These are phyloP conservation scores for Phytophthora cryptogea DNA, from an alignment of 352 stramenopile genomes.

Conservation along the genomic window DNA sequence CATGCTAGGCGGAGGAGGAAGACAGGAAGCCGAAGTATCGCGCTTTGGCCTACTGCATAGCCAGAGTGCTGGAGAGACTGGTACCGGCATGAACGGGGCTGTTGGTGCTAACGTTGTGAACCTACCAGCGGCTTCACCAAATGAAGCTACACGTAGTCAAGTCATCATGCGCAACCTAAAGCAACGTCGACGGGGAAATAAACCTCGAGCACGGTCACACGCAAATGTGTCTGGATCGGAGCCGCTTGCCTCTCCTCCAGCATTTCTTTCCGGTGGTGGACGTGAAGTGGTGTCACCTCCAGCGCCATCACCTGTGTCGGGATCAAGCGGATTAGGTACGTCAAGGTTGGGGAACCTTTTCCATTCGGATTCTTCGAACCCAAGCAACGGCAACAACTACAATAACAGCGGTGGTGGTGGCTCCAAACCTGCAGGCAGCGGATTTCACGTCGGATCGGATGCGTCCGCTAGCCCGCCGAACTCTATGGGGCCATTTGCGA, in stretches of 20 bases:
- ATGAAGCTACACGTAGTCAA: constrained; percentile 40
- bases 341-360: constrained; percentile 51
- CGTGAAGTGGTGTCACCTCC: constrained; percentile 29
- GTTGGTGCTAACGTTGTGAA: constrained; percentile 1
- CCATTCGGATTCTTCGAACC: constrained; percentile 36
- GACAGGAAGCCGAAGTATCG: constrained; percentile 32
- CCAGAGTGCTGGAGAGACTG: constrained; percentile 24
- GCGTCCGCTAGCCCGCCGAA: constrained; percentile 32
- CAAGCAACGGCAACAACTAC: constrained; percentile 15
- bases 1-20: constrained; percentile 10
- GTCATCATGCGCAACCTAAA: constrained; percentile 50
- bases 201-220: constrained; percentile 37
- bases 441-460: constrained; percentile 13
- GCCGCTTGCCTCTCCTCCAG: constrained; percentile 25
- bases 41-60: constrained; percentile 31
- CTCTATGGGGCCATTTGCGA: constrained; percentile 19
- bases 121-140: constrained; percentile 19
- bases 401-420: constrained; percentile 14
- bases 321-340: constrained; percentile 18
- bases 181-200: constrained; percentile 38
- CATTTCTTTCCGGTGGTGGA: constrained; percentile 20
- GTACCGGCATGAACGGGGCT: background rate
- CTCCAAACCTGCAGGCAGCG: constrained; percentile 8
- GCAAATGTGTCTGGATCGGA: constrained; percentile 23
- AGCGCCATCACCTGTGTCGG: constrained; percentile 23